These are phyloP conservation scores for Perilla frutescens DNA, from an alignment of 257 asterid genomes.

Conservation along the genomic window DNA sequence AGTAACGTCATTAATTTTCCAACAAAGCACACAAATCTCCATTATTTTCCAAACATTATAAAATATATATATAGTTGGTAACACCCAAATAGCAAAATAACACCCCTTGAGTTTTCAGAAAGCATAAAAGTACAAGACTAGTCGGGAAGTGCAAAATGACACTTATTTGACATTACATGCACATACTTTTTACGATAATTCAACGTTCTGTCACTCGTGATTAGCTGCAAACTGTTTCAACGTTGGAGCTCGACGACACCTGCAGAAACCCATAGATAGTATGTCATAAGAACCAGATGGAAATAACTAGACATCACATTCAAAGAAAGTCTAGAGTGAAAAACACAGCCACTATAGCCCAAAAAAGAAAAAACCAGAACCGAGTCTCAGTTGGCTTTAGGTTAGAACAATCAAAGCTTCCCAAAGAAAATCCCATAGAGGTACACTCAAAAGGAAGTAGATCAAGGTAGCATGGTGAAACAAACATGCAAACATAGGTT, in stretches of 20 bases:
- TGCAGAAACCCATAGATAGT: constrained; percentile 31
- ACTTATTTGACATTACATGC: constrained; percentile 25
- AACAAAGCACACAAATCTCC: not conserved
- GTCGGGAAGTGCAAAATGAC: constrained; percentile 8
- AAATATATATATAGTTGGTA: not conserved
- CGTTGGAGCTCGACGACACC: constrained; percentile 42
- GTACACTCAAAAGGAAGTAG: not conserved
- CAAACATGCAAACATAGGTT: not conserved
- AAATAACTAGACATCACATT: not conserved
- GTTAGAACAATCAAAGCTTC: too few species aligned
- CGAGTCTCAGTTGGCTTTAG: too few species aligned
- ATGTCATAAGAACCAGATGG: not conserved
- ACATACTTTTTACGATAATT: not conserved
- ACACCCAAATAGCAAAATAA: not conserved
- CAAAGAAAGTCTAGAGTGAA: not conserved
- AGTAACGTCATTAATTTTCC: too few species aligned
- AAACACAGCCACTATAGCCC: not conserved
- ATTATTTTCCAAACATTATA: not conserved
- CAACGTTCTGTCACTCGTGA: not conserved
- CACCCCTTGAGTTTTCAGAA: constrained; percentile 16
- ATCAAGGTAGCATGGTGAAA: not conserved
- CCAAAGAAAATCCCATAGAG: not conserved
- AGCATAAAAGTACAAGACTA: constrained; percentile 1
- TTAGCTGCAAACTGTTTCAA: constrained; percentile 33
- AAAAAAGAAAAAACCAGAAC: not conserved